Percentiles rank a stretch among this genome's conserved stretches.
Conservation (phyloP, 306 rosid genomes). For the Leucaena leucocephala region DNA sequence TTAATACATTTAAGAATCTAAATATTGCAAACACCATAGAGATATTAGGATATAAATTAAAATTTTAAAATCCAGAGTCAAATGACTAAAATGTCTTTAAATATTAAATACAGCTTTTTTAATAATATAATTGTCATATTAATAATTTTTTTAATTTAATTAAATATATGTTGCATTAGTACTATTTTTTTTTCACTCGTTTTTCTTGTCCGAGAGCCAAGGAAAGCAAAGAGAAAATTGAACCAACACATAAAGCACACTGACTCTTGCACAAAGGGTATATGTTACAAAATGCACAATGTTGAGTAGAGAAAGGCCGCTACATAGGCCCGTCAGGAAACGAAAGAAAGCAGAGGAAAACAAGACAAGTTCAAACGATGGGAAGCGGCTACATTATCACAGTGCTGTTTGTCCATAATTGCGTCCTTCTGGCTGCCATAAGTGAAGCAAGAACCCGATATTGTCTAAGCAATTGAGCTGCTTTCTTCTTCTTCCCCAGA, state of each 20-base stretch:
- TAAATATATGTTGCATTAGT: too few relatives aligned
- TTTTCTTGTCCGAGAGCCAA: neutral
- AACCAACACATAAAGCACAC: neutral
- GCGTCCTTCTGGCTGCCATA: neutral
- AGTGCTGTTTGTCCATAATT: neutral
- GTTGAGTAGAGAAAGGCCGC: neutral
- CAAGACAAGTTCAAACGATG: neutral
- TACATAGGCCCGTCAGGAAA: neutral
- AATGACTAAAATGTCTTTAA: too few relatives aligned
- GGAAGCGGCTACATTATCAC: neutral
- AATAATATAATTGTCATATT: too few relatives aligned
- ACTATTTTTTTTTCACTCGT: too few relatives aligned
- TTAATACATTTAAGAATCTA: too few relatives aligned
- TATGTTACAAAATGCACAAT: neutral
- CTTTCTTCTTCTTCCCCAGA: constrained; percentile 45
- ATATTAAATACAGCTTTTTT: too few relatives aligned
- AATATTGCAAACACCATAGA: too few relatives aligned
- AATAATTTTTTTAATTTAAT: too few relatives aligned
- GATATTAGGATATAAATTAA: too few relatives aligned
- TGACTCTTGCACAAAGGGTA: neutral
- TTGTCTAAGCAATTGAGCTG: constrained; percentile 34
- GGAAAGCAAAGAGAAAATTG: neutral
- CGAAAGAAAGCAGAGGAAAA: neutral
- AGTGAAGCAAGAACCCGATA: neutral
- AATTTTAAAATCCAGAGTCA: too few relatives aligned